Conservation (phyloP, 768 basidiomycete genomes). For the Cubamyces sp. region DNA sequence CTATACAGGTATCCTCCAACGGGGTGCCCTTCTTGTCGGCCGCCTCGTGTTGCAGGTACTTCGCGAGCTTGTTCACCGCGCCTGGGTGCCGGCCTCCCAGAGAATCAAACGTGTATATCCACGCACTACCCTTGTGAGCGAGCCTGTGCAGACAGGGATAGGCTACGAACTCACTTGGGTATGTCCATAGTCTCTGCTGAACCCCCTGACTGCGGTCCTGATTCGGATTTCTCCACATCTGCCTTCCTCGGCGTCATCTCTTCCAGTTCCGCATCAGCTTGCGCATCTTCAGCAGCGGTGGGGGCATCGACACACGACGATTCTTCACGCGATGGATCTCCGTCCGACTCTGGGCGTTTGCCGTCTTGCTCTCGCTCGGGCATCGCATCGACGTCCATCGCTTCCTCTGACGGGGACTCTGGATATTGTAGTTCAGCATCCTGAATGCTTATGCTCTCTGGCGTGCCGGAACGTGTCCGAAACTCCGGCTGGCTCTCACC, state of each 20-base stretch:
- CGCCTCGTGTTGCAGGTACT: constrained; percentile 81
- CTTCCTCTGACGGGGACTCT: constrained; percentile 9
- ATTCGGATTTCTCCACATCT: neutral
- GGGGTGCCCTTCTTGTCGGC: constrained; percentile 55
- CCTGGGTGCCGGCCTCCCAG: constrained; percentile 73
- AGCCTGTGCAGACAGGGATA: neutral
- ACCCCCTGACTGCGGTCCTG: neutral
- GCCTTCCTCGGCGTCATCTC: neutral
- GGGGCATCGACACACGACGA: neutral
- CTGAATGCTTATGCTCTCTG: constrained; percentile 4
- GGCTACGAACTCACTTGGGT: neutral
- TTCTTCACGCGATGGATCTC: neutral
- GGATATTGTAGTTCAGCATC: constrained; percentile 25
- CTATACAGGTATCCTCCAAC: constrained; percentile 22
- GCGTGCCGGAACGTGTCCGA: constrained; percentile 4
- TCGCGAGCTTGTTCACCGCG: constrained; percentile 59
- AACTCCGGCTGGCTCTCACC: neutral
- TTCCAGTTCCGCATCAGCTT: neutral
- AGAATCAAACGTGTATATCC: constrained; percentile 90
- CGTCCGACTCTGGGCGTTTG: constrained; percentile 10
- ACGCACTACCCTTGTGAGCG: constrained; percentile 51
- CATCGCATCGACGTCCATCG: constrained; percentile 24
- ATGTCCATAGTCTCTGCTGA: neutral
- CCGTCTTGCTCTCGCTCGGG: neutral
- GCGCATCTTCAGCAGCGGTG: neutral